Base-by-base conservation (phyloP, 352 stramenopile genomes). In the Paralagenidium karlingii region DNA sequence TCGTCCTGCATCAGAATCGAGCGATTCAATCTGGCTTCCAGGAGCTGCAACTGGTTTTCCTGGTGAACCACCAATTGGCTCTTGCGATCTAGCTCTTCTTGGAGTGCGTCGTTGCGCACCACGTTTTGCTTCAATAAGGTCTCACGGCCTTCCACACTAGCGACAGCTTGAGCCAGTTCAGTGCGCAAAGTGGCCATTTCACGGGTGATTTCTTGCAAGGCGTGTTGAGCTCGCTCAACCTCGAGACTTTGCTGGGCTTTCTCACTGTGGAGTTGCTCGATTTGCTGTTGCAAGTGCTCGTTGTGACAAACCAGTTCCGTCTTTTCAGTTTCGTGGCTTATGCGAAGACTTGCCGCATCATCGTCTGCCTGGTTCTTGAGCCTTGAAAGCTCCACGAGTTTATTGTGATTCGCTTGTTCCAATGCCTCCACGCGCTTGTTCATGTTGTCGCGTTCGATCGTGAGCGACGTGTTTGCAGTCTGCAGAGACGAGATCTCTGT, bases 21-120 rank as follows among this genome's bases (percentile, higher is more conserved):
- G 0, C 53, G 51, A 44, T 58, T 71, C 3, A 82, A 50, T 41
- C 76, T 74, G 0, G 40, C 15, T 45, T 82, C 68, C 6, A 84
- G 47, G 15, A 58, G 20, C 24, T 62, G 40, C 3, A 81, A 24
- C 37, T 79, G 68, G 11, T 65, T 62, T 15, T 58, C 45, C 21
- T 73, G 68, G 8, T 76, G 56, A 10, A 60, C 40, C 10, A 68
- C 18, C 0, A 57, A 19, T 5, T 41, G 27, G 1, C 46, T 37
- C 8, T 70, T 52, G 5, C 53, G 55, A 38, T 71, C 47, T 3
- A 68, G 31, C 33, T 79, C 68, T 16, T 67, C 38, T 1, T 48
- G 40, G 16, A 3, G 30, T 36, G 30, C 16, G 22, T 20, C 16
- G 16, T 16, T 22, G 30, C 22, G 19, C 22, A 36, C 3, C 7